Evolutionary conservation across 768 basidiomycete species (phyloP), one percentile per base, ranked within the genome.

Genomic region (Hebeloma cylindrosporum): DNA sequence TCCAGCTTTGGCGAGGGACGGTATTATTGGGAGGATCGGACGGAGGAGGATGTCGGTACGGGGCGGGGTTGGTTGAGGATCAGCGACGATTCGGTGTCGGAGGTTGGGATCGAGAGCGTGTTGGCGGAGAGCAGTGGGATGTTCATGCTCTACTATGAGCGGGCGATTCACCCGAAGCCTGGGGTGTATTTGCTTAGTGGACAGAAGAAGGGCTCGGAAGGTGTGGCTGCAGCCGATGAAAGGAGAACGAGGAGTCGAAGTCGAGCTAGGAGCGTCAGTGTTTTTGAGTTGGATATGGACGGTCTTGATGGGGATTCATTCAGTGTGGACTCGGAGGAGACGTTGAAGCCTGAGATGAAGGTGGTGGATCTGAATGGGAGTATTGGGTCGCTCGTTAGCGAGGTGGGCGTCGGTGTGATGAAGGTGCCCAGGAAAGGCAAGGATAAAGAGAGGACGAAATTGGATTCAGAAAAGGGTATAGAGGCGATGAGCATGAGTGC

Each of bases 61-160:
- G 83, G 84, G 5, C 70, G 67, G 20, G 87, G 91, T 2, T 97
- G 95, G 95, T 68, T 96, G 44, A 72, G 91, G 45, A 84, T 93
- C 48, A 91, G 88, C 58, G 95, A 99, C 66, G 86, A 90, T 53
- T 68, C 77, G 3, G 90, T 93, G 41, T 69, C 74, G 22, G 86
- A 91, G 55, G 82, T 82, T 27, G 85, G 85, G 20, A 75, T 93
- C 41, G 82, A 86, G 67, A 70, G 71, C 42, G 89, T 91, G 59
- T 64, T 90, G 41, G 68, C 73, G 59, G 87, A 87, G 73, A 86
- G 84, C 40, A 71, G 77, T 14, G 70, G 68, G n/a, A 88, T 80
- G 50, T 95, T 97, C 64, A 90, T 99, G 88, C 74, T 97, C 28
- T 98, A 91, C 59, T 99, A 98, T 57, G 95, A 99, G 71, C 78